phyloP scores from a whole-genome alignment of 805 yeast species.

The Nakazawaea sp. region DNA sequence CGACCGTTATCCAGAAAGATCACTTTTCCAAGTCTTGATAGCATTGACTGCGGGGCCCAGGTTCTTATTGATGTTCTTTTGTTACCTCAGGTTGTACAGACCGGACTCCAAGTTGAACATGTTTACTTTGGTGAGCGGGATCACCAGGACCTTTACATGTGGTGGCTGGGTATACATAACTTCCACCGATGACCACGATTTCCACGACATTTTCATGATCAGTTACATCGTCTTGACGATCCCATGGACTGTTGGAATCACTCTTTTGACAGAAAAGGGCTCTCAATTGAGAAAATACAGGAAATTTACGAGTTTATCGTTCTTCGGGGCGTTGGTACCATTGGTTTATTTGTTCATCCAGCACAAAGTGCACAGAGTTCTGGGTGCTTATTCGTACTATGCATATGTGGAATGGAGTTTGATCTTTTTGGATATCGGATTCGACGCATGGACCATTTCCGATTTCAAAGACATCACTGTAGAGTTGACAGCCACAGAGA shows the following conservation, averaged over 20 bases:
- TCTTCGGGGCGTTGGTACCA: constrained; percentile 73
- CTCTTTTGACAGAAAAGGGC: constrained; percentile 38
- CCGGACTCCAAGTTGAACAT: constrained; percentile 27
- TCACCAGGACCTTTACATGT: constrained; percentile 86
- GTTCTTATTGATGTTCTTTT: constrained; percentile 53
- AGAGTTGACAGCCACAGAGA: constrained; percentile 22
- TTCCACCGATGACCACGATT: constrained; percentile 93
- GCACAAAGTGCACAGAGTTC: constrained; percentile 77
- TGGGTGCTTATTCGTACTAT: constrained; percentile 95
- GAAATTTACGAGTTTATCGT: constrained; percentile 44
- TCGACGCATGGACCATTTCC: constrained; percentile 70
- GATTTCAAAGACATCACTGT: constrained; percentile 68
- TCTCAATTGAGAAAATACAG: constrained; percentile 45
- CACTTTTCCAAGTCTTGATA: constrained; percentile 83
- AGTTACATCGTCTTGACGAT: constrained; percentile 79
- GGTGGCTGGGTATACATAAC: constrained; percentile 99
- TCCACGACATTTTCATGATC: constrained; percentile 95
- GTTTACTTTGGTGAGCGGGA: constrained; percentile 41
- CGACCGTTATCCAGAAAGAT: constrained; percentile 92
- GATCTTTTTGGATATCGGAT: constrained; percentile 74
- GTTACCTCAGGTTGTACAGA: constrained; percentile 40
- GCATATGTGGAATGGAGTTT: constrained; percentile 94
- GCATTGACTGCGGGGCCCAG: constrained; percentile 94
- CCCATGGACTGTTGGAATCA: constrained; percentile 79
- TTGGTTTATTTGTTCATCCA: constrained; percentile 84